A percentile compares a stretch with the other conserved stretches of the same genome.
phyloP scores from a whole-genome alignment of 495 filamentous ascomycete genomes.

The Cercophora samala region DNA sequence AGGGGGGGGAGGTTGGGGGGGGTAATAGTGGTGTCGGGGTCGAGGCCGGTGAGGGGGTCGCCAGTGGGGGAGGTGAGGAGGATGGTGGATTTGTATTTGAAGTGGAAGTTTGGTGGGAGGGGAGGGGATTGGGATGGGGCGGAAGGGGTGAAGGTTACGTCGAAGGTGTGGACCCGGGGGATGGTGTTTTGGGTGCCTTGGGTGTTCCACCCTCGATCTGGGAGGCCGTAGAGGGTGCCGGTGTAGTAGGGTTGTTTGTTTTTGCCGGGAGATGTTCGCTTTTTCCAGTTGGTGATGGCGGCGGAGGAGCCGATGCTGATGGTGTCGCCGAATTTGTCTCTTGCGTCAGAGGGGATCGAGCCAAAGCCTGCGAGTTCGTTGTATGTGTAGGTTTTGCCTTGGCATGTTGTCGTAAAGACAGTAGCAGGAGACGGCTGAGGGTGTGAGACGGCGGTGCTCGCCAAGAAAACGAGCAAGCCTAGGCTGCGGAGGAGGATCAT shows the following conservation, averaged over 20 bases:
- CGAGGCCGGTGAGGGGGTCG: slow-evolving; percentile 66
- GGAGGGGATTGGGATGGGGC: slow-evolving; percentile 54
- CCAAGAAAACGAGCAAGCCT: neutral
- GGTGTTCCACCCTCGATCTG: slow-evolving; percentile 75
- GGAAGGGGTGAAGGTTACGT: slow-evolving; percentile 53
- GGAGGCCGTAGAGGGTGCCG: slow-evolving; percentile 62
- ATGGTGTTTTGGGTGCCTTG: slow-evolving; percentile 74
- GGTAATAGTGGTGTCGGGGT: slow-evolving; percentile 57
- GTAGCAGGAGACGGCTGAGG: neutral
- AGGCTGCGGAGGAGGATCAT: neutral
- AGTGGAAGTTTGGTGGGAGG: slow-evolving; percentile 59
- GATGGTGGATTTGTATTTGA: slow-evolving; percentile 66
- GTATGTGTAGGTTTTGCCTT: slow-evolving; percentile 63
- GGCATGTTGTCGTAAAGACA: slow-evolving; percentile 43
- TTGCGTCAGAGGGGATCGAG: slow-evolving; percentile 54
- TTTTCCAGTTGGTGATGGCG: slow-evolving; percentile 67
- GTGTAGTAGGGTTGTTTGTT: slow-evolving; percentile 43
- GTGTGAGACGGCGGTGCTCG: neutral
- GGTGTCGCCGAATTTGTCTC: slow-evolving; percentile 73
- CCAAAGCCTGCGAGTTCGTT: slow-evolving; percentile 68
- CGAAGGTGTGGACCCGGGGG: slow-evolving; percentile 69
- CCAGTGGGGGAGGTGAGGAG: slow-evolving; percentile 65
- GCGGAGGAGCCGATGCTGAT: slow-evolving; percentile 67
- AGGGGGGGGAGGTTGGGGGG: slow-evolving; percentile 63
- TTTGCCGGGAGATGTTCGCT: slow-evolving; percentile 41